A percentile compares a stretch with the other conserved stretches of the same genome.
phyloP scores from a whole-genome alignment of 352 stramenopile genomes.

The Globisporangium sylvaticum region DNA sequence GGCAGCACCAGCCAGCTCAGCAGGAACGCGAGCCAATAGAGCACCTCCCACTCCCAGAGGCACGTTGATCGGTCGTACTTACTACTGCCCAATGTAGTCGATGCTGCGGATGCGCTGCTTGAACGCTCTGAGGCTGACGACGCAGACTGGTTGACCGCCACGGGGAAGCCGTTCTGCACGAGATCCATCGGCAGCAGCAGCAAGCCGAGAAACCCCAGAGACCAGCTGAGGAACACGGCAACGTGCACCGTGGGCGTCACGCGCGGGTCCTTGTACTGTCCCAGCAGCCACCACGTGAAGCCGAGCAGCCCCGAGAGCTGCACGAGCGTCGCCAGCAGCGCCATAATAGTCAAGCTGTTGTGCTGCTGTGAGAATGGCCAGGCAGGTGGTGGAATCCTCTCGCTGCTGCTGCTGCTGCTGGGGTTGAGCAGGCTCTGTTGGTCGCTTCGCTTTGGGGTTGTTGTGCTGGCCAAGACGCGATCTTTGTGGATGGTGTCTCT shows the following conservation, averaged over 20 bases:
- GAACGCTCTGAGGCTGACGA: background rate
- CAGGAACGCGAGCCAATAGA: conserved; percentile 68
- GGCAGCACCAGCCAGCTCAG: conserved; percentile 63
- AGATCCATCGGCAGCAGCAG: conserved; percentile 65
- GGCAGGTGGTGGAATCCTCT: too few species aligned
- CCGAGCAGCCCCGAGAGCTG: conserved; percentile 42
- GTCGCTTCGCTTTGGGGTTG: too few species aligned
- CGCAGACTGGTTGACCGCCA: background rate
- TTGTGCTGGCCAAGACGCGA: too few species aligned
- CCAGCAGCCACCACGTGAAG: conserved; percentile 61
- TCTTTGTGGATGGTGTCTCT: too few species aligned
- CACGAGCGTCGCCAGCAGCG: conserved; percentile 35
- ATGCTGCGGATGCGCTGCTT: background rate
- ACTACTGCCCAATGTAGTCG: background rate
- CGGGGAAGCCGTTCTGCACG: conserved; percentile 27
- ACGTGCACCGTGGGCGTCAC: conserved; percentile 30
- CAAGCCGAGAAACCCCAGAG: conserved; percentile 53
- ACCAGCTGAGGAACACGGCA: conserved; percentile 58
- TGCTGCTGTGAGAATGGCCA: background rate
- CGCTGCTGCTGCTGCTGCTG: too few species aligned
- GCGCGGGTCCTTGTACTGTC: conserved; percentile 46
- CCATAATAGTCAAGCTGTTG: conserved; percentile 20
- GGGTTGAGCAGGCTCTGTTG: too few species aligned
- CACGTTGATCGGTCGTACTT: conserved; percentile 17
- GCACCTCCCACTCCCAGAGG: conserved; percentile 38